Evolutionary conservation across 1,284 basidiomycete species (phyloP).

Genomic region (Leucoagaricus sp.): DNA sequence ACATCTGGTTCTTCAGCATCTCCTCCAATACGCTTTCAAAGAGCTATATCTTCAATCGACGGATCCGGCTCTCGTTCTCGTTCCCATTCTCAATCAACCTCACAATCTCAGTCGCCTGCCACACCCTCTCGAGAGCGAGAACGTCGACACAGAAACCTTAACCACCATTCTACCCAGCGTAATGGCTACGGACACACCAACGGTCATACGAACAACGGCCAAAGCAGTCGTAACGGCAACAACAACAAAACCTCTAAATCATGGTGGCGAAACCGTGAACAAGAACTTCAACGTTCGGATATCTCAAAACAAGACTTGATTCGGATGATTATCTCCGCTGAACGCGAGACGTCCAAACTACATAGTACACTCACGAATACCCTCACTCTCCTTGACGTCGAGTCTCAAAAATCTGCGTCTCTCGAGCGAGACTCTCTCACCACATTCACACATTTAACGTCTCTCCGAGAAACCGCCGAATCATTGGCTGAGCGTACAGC

Average conservation of each 20-base stretch:
- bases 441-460: constrained; percentile 52
- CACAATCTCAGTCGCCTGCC: background rate
- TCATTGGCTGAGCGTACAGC: constrained; percentile 49
- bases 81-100: background rate
- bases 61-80: background rate
- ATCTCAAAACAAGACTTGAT: constrained; percentile 43
- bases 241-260: background rate
- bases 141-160: background rate
- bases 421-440: constrained; percentile 53
- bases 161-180: constrained; percentile 1
- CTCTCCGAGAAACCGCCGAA: constrained; percentile 51
- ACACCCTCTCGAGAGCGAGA: background rate
- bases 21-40: background rate
- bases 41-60: background rate
- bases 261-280: constrained; percentile 17
- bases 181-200: background rate
- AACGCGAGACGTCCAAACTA: constrained; percentile 54
- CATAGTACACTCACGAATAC: constrained; percentile 52
- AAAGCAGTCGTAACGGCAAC: background rate
- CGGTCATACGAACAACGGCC: constrained; percentile 11
- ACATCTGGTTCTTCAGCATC: background rate
- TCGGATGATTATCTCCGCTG: constrained; percentile 52
- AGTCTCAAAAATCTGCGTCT: constrained; percentile 51
- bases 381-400: constrained; percentile 52
- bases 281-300: constrained; percentile 12